Base-by-base conservation (phyloP, 345 rosid genomes). In the Ceriops tagal region DNA sequence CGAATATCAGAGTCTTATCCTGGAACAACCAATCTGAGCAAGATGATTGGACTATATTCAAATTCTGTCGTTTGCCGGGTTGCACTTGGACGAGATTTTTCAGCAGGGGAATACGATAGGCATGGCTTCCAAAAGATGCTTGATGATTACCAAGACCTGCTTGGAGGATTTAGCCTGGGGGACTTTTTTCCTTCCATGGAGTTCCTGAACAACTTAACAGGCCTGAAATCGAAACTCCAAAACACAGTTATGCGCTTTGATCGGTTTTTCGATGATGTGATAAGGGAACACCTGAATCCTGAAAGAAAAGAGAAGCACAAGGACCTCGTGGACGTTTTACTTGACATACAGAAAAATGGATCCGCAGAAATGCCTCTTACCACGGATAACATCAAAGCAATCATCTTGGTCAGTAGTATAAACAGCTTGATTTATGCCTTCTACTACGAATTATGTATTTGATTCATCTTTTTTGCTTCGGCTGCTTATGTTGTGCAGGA, bases 111-210 rank as follows among this genome's bases (percentile, higher is more conserved):
- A 7, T 77, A 69, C 26, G 85, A 76, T 58, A 26, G 64, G 34
- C 75, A 70, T 53, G 86, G 84, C 26, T 85, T 85, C 64, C 78
- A 85, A 21, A 76, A 73, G 72, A 77, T 85, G 86, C 86, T 87
- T 0, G 77, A 78, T 24, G 84, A 86, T 62, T 74, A 34, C 18
- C 78, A 74, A 43, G 69, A 11, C 0, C 24, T 74, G 53, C 78
- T 74, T 32, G 78, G 78, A 57, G 78, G 73, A 34, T 74, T 74
- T 30, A 74, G 64, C 37, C 73, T 74, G 37, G 78, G 73, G 21
- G 78, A 74, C 19, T 74, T 47, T 15, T 74, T 68, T 28, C 73
- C 78, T 68, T 73, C 77, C 19, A 35, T 67, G 68, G 77, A 73
- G 56, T 73, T 73, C 31, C 47, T 73, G 26, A 67, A 73, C 21